Evolutionary conservation across 2,329 filamentous ascomycete species (phyloP), one percentile per base, ranked within the genome.

Genomic region (Coniella lustricola): DNA sequence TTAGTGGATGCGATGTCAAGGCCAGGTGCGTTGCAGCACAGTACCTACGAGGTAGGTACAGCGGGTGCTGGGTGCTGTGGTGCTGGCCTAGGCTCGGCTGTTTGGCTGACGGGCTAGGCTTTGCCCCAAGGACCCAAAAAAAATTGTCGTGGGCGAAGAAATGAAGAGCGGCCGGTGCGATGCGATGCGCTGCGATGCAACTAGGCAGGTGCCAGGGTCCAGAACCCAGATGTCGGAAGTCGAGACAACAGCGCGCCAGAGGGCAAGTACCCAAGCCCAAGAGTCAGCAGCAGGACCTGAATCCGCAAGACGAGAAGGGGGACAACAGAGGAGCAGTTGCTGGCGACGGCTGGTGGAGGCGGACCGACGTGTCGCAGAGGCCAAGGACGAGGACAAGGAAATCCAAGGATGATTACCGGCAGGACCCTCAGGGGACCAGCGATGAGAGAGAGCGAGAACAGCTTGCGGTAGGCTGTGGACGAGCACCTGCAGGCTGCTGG

Each of bases 231-330:
- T 20, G 17, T 40, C 35, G 44, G 35, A 33, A 34, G 39, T 35
- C 44, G 34, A 40, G 25, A 46, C 44, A 35, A 46, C 44, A 39
- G 44, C 44, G 40, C 44, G 33, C n/a, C 36, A 45, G 17, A 46
- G 44, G 10, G 25, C 5, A 29, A 29, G 10, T 5, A 29, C 5
- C 10, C 25, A 29, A n/a, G n/a, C n/a, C n/a, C n/a, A n/a, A n/a
- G n/a, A n/a, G 37, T 20, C 10, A 21, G 37, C 20, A n/a, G 39
- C 39, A 41, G 40, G 29, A 17, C 32, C 40, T 12, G 17, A 17
- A 29, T 32, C 7, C n/a, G 38, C 21, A 14, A 42, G 18, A 42
- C 20, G 25, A 42, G 32, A n/a, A n/a, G n/a, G n/a, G n/a, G n/a
- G n/a, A n/a, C n/a, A n/a, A n/a, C 22, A 32, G 40, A 42, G 29